phyloP scores from a whole-genome alignment of 2,329 filamentous ascomycete genomes.

The Xylariaceae sp. region DNA sequence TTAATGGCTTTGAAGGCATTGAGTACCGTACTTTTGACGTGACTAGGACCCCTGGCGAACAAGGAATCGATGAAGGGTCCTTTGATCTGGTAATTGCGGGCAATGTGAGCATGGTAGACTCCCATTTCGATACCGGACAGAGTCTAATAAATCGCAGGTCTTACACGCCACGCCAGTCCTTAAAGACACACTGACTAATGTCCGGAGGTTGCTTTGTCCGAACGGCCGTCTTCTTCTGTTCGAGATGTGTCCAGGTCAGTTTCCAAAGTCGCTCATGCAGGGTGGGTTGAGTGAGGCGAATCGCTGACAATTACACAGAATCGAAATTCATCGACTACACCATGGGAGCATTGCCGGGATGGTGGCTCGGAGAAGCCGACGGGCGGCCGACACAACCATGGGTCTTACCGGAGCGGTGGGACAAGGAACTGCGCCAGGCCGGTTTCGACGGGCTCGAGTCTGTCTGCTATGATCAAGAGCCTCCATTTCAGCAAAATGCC shows the following conservation, averaged over 20 bases:
- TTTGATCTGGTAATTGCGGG: conserved; percentile 29
- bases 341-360: conserved; percentile 19
- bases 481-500: conserved; percentile 11
- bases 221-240: conserved; percentile 23
- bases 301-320: too few species aligned
- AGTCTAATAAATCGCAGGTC: too few species aligned
- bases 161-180: conserved; percentile 6
- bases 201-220: conserved; percentile 23
- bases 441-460: conserved; percentile 13
- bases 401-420: conserved; percentile 18
- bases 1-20: neutral
- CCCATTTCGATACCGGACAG: too few species aligned
- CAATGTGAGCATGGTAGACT: too few species aligned
- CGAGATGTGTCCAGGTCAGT: too few species aligned
- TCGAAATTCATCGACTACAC: conserved; percentile 16
- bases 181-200: conserved; percentile 20
- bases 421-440: conserved; percentile 4
- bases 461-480: neutral
- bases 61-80: conserved; percentile 11
- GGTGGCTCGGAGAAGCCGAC: conserved; percentile 23
- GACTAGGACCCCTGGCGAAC: conserved; percentile 20
- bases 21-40: conserved; percentile 32
- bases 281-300: too few species aligned
- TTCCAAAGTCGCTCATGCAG: too few species aligned
- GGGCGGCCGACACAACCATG: conserved; percentile 17